A percentile compares a stretch with the other conserved stretches of the same genome.
phyloP scores from a whole-genome alignment of 768 basidiomycete genomes.

The Dendrothele bispora region DNA sequence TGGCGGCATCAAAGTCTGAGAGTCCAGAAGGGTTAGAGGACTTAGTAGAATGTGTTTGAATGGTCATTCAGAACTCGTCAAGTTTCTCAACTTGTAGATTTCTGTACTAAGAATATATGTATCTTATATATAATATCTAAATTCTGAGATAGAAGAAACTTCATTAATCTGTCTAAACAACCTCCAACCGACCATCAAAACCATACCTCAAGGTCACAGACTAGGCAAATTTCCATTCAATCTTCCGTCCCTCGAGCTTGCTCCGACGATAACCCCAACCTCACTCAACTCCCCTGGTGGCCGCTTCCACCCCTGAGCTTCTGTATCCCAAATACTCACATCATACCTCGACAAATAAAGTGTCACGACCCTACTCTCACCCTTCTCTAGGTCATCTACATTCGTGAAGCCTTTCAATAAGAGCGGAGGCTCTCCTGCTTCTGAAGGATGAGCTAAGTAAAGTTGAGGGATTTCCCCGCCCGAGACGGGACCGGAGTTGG shows the following conservation, averaged over 20 bases:
- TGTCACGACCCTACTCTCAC: slow-evolving; percentile 44
- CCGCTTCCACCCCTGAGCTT: slow-evolving; percentile 70
- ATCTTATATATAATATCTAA: too few species aligned
- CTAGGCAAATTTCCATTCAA: slow-evolving; percentile 45
- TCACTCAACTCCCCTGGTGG: slow-evolving; percentile 62
- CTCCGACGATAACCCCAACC: slow-evolving; percentile 63
- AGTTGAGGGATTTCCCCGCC: slow-evolving; percentile 82
- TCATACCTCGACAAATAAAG: slow-evolving; percentile 69
- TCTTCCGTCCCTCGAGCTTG: slow-evolving; percentile 64
- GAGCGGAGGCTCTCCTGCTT: slow-evolving; percentile 68
- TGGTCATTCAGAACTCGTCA: too few species aligned
- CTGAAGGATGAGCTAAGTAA: slow-evolving; percentile 66
- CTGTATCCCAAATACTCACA: slow-evolving; percentile 75
- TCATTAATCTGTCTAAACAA: too few species aligned
- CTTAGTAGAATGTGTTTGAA: too few species aligned
- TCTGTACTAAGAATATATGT: too few species aligned
- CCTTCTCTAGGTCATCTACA: slow-evolving; percentile 47
- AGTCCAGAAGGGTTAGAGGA: too few species aligned
- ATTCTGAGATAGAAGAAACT: too few species aligned
- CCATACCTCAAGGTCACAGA: slow-evolving; percentile 10
- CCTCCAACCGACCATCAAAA: too few species aligned
- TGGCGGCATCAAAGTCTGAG: too few species aligned
- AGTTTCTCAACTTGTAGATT: too few species aligned
- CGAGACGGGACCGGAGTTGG: slow-evolving; percentile 58
- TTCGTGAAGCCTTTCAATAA: slow-evolving; percentile 72